Base-by-base conservation (phyloP, 75 land plant species). In the Adiantum capillusveneris region DNA sequence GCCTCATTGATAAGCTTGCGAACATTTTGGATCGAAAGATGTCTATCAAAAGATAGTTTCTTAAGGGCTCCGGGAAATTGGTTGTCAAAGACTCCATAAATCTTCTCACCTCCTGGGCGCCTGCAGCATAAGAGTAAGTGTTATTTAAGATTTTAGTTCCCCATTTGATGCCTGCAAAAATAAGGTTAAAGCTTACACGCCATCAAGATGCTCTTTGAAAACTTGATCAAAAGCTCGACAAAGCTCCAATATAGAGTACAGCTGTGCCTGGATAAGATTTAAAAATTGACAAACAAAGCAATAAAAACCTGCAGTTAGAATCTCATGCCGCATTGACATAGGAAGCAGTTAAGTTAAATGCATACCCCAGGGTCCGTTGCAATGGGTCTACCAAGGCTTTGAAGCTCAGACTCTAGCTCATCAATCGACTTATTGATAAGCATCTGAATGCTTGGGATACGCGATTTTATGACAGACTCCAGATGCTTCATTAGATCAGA, bases 41-140 rank as follows among this genome's bases (percentile, higher is more conserved):
- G 94, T 67, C 75, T 87, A 65, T 92, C 97, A 70, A 92, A 92
- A 26, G 91, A 89, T 70, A 92, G 66, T 43, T 87, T 82, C 65
- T 88, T 92, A 27, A 92, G 70, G n/a, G 89, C 94, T 59, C 86
- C 86, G 55, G 97, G 97, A 28, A 92, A 78, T 44, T 92, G 92
- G 66, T 75, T 82, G 60, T 92, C 97, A 62, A 88, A 92, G 12
- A 92, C 89, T 66, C 68, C 72, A 58, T 92, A 92, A 24, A 92
- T 72, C 57, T 79, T 83, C 25, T 92, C 97, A 80, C 97, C 97
- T 63, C 97, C 97, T 19, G 97, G 71, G 11, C 97, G 97, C 56
- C 97, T 92, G 79, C 21, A 53, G 6, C 18, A 53, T 16, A 48
- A 9, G 5, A 13, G 51, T 48, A 13, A 16, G 20, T 48, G 9